Evolutionary conservation across 495 filamentous ascomycete genomes (phyloP), one percentile per base, ranked within the genome.

Genomic region (Hamigera avellanea): DNA sequence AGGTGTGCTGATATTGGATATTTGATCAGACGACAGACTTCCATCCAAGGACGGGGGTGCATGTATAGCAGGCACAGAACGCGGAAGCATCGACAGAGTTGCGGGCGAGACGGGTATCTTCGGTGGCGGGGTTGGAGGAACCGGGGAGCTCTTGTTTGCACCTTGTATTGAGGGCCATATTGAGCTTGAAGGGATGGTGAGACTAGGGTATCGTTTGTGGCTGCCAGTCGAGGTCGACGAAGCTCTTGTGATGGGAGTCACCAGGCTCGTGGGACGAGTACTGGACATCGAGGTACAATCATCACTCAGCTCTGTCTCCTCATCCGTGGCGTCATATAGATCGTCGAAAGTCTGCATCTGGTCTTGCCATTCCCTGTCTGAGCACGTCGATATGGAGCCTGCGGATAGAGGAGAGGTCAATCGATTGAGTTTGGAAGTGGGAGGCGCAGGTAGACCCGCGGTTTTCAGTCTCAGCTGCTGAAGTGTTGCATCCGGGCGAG

Each of bases 21-120:
- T 69, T 47, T 93, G 85, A 44, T 94, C 86, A 6, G 86, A 93
- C 13, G 77, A 80, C 27, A 87, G 43, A 59, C 85, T 93, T 7
- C 86, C 87, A 67, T 93, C 85, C 2, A 95, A 72, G 8, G 87
- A 94, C 6, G 87, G 87, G 6, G 86, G 76, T 0, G 84, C 79
- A 46, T 81, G 84, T n/a, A 73, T 65, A 13, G 74, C 75, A 8
- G 86, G 85, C 10, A 86, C 69, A 34, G 71, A 72, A 43, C 64
- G 74, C 17, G 66, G 71, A 13, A 93, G 70, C 54, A 81, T 68
- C 13, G 72, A 76, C 29, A 86, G 70, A 16, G 75, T 70, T 9
- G 76, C 77, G 12, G 83, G 81, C 2, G 86, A 88, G 44, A 93
- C 75, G 17, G 80, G 73, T 2, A 93, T 76, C 53, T 81, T 78